Evolutionary conservation across 2,329 filamentous ascomycete genomes (phyloP), one percentile per base, ranked within the genome.

Genomic region (Cucurbitaria berberidis): DNA sequence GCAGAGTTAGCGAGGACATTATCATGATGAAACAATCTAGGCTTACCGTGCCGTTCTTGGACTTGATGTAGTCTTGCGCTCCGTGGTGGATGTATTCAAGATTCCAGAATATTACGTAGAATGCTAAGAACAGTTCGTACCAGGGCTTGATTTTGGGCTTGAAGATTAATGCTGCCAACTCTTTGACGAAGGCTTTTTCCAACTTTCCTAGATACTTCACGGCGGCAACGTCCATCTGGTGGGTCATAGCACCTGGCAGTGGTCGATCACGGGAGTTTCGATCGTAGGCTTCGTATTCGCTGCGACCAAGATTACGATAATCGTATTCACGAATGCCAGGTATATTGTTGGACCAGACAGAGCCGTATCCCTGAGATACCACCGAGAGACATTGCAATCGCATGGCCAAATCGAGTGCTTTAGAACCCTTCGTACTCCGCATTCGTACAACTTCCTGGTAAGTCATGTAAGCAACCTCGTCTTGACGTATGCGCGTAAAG

Each of bases 281-380:
- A 43, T 75, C 66, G 44, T 74, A 75, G 1, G 72, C 70, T 53
- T 73, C 70, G 39, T 75, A 75, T 19, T 53, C 61, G 49, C 67
- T 73, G 22, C 57, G 58, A 6, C 73, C 72, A 16, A 73, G 47
- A 21, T 55, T 57, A 16, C 59, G 51, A 44, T 68, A 74, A 45
- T 74, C 71, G 35, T 68, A 68, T 41, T 68, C 63, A 21, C 64
- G 60, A 42, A 75, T 69, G 1, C 69, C 70, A 10, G 68, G 68
- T 30, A 74, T 66, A 36, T 69, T 57, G 16, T 67, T 59, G 0
- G 67, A 69, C 53, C 57, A 65, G 15, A 74, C 70, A 0, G 67
- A 68, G n/a, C 73, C 73, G 34, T 74, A 75, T 15, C 73, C 73
- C 51, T 75, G 73, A 9, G 70, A 73, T 11, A 74, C 64, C 10